Conservation (phyloP, 345 rosid species). For the Carallia pectinifolia region DNA sequence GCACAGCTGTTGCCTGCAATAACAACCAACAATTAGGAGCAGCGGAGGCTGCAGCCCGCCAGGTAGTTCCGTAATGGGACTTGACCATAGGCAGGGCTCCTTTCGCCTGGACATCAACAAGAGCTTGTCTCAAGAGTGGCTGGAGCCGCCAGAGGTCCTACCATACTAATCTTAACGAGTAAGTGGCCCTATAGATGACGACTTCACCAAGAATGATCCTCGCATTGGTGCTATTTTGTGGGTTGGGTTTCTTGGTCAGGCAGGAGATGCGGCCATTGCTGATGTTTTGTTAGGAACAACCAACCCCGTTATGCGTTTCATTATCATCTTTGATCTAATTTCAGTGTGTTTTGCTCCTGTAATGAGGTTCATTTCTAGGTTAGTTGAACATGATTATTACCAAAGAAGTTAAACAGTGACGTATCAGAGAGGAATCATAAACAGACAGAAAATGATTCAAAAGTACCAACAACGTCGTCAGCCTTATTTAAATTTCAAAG, state of each 20-base stretch:
- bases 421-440: too few species aligned
- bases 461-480: too few species aligned
- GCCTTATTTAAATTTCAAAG: too few species aligned
- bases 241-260: conserved; percentile 34
- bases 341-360: background rate
- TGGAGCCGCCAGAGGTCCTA: conserved; percentile 24
- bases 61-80: conserved; percentile 20
- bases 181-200: conserved; percentile 28
- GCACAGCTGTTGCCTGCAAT: conserved; percentile 16
- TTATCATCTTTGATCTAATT: background rate
- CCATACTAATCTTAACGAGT: conserved; percentile 31
- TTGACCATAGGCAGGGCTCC: conserved; percentile 25
- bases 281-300: conserved; percentile 25
- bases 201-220: conserved; percentile 30
- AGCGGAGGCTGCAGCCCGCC: conserved; percentile 24
- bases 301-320: conserved; percentile 12
- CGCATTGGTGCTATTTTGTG: conserved; percentile 28
- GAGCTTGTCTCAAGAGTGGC: conserved; percentile 33
- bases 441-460: too few species aligned
- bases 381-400: too few species aligned
- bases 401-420: too few species aligned
- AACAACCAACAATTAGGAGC: background rate
- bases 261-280: conserved; percentile 32
- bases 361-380: too few species aligned
- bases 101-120: conserved; percentile 33